These are phyloP conservation scores for Monascus purpureus DNA, from an alignment of 495 filamentous ascomycete species.

Conservation along the genomic window DNA sequence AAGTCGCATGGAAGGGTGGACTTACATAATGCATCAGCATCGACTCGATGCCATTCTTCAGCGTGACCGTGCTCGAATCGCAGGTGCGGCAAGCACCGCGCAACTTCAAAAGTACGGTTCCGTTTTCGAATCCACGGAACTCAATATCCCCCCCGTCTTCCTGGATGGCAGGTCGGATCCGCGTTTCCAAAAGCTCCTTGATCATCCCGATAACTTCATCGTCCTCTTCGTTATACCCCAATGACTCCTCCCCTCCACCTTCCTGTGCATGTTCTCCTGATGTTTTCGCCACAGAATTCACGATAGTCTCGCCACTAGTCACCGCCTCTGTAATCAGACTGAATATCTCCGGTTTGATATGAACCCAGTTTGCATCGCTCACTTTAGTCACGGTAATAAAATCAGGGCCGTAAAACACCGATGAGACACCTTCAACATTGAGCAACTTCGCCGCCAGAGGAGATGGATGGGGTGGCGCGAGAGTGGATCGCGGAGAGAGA, in stretches of 20 bases:
- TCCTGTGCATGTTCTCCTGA: conserved; percentile 41
- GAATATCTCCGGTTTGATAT: conserved; percentile 91
- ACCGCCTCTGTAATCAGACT: conserved; percentile 85
- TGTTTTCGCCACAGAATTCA: conserved; percentile 53
- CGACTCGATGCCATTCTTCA: conserved; percentile 93
- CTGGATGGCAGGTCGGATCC: conserved; percentile 88
- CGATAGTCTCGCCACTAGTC: conserved; percentile 66
- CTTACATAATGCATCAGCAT: conserved; percentile 82
- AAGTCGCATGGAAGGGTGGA: conserved; percentile 4
- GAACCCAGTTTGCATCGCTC: conserved; percentile 76
- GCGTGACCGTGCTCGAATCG: conserved; percentile 86
- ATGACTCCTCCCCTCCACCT: conserved; percentile 45
- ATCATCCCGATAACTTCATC: conserved; percentile 94
- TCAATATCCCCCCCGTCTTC: conserved; percentile 98
- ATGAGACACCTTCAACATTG: conserved; percentile 79
- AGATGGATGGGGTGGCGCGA: conserved; percentile 84
- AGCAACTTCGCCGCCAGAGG: conserved; percentile 80
- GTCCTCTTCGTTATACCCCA: conserved; percentile 72
- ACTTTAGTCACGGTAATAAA: conserved; percentile 95
- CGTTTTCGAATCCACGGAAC: conserved; percentile 76
- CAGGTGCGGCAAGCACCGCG: conserved; percentile 89
- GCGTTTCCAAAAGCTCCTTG: conserved; percentile 92
- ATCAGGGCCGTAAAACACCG: conserved; percentile 88
- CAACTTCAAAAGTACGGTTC: conserved; percentile 73
- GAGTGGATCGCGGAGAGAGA: conserved; percentile 70